Evolutionary conservation across 768 basidiomycete species (phyloP).

Genomic region (Leccinum disarticulatum): DNA sequence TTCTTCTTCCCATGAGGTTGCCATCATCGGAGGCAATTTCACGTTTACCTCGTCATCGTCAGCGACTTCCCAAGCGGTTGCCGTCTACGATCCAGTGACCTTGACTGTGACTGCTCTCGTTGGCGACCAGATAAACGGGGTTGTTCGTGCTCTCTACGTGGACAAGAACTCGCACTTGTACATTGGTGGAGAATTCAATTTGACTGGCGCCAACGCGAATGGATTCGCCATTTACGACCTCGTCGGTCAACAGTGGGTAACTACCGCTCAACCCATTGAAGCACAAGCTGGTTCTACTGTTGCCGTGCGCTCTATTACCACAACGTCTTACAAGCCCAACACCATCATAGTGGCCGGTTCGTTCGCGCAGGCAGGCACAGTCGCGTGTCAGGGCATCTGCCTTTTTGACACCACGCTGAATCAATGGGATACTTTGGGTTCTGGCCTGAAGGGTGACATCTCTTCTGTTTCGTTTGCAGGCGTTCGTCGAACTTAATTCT

Average conservation of each 20-base stretch:
- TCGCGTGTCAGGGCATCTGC: constrained; percentile 78
- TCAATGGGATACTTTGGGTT: constrained; percentile 80
- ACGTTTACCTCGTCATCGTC: constrained; percentile 49
- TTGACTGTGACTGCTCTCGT: constrained; percentile 51
- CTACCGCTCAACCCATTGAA: constrained; percentile 60
- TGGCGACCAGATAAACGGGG: constrained; percentile 68
- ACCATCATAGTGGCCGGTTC: constrained; percentile 84
- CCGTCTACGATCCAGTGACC: constrained; percentile 63
- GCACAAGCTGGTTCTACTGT: constrained; percentile 51
- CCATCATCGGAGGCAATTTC: constrained; percentile 91
- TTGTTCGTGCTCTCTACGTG: constrained; percentile 75
- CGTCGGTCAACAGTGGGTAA: constrained; percentile 57
- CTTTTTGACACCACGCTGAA: constrained; percentile 62
- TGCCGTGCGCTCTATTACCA: constrained; percentile 69
- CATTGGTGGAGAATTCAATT: constrained; percentile 82
- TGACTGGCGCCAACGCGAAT: constrained; percentile 53
- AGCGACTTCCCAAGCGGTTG: constrained; percentile 52
- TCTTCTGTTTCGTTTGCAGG: constrained; percentile 78
- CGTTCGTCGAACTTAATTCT: constrained; percentile 43
- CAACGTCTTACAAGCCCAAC: constrained; percentile 56
- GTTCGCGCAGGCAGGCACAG: constrained; percentile 75
- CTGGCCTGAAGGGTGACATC: constrained; percentile 80
- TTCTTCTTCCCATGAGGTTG: constrained; percentile 60
- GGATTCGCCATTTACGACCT: constrained; percentile 86
- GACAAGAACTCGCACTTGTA: constrained; percentile 61